Base-by-base conservation (phyloP, 495 filamentous ascomycete species). In the Penicillium atrosanguineum region DNA sequence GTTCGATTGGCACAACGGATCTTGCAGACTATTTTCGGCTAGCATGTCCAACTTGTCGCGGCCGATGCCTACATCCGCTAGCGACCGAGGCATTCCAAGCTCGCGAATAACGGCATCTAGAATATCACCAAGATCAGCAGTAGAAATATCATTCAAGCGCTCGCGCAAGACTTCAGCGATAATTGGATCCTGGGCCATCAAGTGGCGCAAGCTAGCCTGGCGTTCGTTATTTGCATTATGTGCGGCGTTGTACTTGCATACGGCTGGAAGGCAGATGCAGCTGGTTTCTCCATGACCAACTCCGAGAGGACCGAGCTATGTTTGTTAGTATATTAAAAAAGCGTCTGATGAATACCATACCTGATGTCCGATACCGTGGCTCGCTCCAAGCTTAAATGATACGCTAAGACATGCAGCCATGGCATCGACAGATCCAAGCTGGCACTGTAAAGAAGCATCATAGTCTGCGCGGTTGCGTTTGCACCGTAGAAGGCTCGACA, bases 301-400 rank as follows among this genome's bases (percentile, higher is more conserved):
- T 7, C 47, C 47, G 8, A 49, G 47, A 26, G 47, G 47, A 3
- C 47, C 47, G 8, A 49, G 37, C 31, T 34, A 12, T 14, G 3
- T 34, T 1, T 34, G 11, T 34, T 34, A 34, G 31, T 8, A 14
- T 34, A 34, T 1, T 9, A 4, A 6, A 15, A 34, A 14, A 34
- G 3, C 9, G 1, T 8, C 11, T 14, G 14, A 34, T 12, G 8
- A 34, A 14, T 12, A 12, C 11, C 11, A 12, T 34, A 34, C 31
- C 23, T 49, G 47, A n/a, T 49, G 47, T 18, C 47, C 47, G 19
- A 49, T 49, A 8, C 47, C 47, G 28, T 49, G 47, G 20, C 47
- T 49, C 16, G 47, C 47, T 8, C 47, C 47, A 6, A 34, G 31
- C 11, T 34, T 34, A 15, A 34, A 34, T 12, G 31, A 34, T 34